These are phyloP conservation scores for Leccinum ponderosum DNA, from an alignment of 1,284 basidiomycete genomes.

Conservation along the genomic window DNA sequence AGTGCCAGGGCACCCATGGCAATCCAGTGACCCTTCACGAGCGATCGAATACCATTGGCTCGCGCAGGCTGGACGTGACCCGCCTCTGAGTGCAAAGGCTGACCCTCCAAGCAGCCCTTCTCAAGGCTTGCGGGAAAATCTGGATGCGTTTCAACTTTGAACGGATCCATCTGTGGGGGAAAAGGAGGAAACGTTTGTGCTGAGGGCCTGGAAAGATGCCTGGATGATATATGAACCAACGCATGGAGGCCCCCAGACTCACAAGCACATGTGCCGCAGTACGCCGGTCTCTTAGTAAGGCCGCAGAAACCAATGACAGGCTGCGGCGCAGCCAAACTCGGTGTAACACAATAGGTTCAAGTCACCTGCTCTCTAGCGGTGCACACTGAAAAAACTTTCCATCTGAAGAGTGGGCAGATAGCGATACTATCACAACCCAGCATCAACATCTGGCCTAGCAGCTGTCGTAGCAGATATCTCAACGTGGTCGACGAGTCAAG, in stretches of 20 bases:
- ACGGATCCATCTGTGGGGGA: conserved; percentile 18
- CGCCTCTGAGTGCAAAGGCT: conserved; percentile 1
- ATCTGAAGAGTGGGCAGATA: too few relatives aligned
- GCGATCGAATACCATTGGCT: not conserved
- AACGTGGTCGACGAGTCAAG: not conserved
- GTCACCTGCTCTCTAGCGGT: not conserved
- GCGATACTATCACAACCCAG: not conserved
- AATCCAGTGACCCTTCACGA: conserved; percentile 13
- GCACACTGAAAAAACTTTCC: not conserved
- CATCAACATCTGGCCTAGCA: not conserved
- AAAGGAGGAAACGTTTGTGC: not conserved
- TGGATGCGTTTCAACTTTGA: conserved; percentile 8
- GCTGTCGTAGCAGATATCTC: not conserved
- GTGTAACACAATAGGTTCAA: not conserved
- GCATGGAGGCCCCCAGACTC: not conserved
- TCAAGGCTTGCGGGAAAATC: conserved; percentile 16
- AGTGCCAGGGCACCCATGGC: conserved; percentile 6
- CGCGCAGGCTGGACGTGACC: not conserved
- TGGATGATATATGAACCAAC: conserved; percentile 2
- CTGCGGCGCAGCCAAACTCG: not conserved
- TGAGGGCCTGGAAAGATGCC: not conserved
- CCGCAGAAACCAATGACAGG: not conserved
- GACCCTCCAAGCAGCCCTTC: conserved; percentile 16
- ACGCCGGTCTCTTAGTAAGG: too few relatives aligned
- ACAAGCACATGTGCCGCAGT: not conserved